phyloP scores from a whole-genome alignment of 2,329 filamentous ascomycete genomes.

The Macrophomina pseudophaseolina region DNA sequence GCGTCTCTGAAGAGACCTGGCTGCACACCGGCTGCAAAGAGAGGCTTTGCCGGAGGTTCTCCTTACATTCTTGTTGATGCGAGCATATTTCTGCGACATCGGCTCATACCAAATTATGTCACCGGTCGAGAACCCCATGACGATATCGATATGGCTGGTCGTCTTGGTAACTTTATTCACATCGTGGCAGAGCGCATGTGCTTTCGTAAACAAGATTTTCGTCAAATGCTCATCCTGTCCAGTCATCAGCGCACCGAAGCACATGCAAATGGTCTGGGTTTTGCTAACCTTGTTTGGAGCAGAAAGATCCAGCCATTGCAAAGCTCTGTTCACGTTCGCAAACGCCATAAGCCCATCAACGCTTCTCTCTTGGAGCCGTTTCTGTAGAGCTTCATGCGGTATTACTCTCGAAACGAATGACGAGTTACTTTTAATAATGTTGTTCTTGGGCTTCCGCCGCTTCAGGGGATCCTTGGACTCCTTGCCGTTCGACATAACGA shows the following conservation, averaged over 20 bases:
- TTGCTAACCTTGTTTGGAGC: slow-evolving; percentile 67
- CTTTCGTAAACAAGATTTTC: slow-evolving; percentile 96
- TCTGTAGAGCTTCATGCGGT: slow-evolving; percentile 79
- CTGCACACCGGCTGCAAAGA: background rate
- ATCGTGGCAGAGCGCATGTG: slow-evolving; percentile 93
- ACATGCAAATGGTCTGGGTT: background rate
- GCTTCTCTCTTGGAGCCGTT: slow-evolving; percentile 78
- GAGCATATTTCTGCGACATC: slow-evolving; percentile 91
- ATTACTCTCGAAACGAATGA: slow-evolving; percentile 98
- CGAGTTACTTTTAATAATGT: slow-evolving; percentile 97
- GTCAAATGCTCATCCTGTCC: slow-evolving; percentile 82
- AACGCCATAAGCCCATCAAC: slow-evolving; percentile 85
- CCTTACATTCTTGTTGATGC: slow-evolving; percentile 90
- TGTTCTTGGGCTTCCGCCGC: slow-evolving; percentile 93
- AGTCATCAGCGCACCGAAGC: background rate
- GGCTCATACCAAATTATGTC: slow-evolving; percentile 99
- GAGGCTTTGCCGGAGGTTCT: background rate
- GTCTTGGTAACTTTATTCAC: slow-evolving; percentile 84
- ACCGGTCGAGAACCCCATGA: slow-evolving; percentile 94
- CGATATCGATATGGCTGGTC: slow-evolving; percentile 79
- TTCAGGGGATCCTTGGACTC: slow-evolving; percentile 72
- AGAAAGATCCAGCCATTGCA: slow-evolving; percentile 93
- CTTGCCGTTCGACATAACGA: slow-evolving; percentile 66
- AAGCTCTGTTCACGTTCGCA: slow-evolving; percentile 92
- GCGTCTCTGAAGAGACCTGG: background rate